Base-by-base conservation (phyloP, 1,284 basidiomycete genomes). In the Polyporus tsugae region DNA sequence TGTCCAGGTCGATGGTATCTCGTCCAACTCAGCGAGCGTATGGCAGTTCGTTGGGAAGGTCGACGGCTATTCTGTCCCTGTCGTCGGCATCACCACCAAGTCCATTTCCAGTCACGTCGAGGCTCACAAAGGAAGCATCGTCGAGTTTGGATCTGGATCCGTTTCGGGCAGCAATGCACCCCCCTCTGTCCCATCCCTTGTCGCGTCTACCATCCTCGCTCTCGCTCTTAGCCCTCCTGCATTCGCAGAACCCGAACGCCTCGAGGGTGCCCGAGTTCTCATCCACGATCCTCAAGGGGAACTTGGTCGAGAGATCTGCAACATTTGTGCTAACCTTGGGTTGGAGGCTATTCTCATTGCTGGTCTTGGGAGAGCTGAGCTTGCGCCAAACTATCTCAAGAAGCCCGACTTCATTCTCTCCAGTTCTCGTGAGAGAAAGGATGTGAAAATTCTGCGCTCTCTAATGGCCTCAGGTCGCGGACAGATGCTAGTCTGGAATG, bases 71-170 rank as follows among this genome's bases (percentile, higher is more conserved):
- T 44, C 69, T n/a, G 33, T 44, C 22, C 33, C 35, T 11, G 65
- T 71, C 6, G 65, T 55, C 4, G 70, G 70, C 17, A 42, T 71
- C 22, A 17, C 70, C 4, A 33, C 59, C 15, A 59, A 44, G 0
- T 41, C 67, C 2, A 29, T 68, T 3, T 29, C 38, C 3, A 71
- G 65, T 44, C 39, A 66, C 36, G 22, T 69, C 19, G 58, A 63
- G 35, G 67, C 39, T 5, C 67, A 69, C 62, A 41, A 46, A 13
- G 61, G 35, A 10, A 33, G 22, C 38, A 10, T 69, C 10, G 44
- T 64, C 2, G 70, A 71, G 39, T 10, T 70, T 42, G n/a, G 9
- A 10, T 9, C 6, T 46, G 10, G n/a, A 7, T 22, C 7, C n/a
- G 2, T 22, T 22, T n/a, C 4, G 19, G 11, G 29, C 38, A 7